These are phyloP conservation scores for Prunus campanulata DNA, from an alignment of 306 rosid genomes.

Conservation along the genomic window DNA sequence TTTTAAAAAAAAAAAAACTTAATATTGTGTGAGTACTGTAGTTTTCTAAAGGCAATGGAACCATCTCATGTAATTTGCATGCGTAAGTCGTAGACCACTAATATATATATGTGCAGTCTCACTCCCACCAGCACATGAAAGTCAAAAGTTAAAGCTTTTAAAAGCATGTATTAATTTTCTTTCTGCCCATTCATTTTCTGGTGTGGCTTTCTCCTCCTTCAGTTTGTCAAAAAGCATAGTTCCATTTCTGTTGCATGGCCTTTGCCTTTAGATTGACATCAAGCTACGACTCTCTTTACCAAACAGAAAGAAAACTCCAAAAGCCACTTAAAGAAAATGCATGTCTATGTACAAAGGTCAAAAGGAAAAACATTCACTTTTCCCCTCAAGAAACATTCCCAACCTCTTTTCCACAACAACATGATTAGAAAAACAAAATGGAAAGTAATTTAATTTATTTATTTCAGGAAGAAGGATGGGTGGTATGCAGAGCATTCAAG, in stretches of 20 bases:
- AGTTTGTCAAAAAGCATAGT: slow-evolving; percentile 36
- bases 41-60: not conserved
- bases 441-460: not conserved
- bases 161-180: slow-evolving; percentile 27
- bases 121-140: slow-evolving; percentile 47
- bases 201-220: slow-evolving; percentile 29
- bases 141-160: slow-evolving; percentile 72
- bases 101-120: slow-evolving; percentile 18
- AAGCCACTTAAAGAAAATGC: slow-evolving; percentile 26
- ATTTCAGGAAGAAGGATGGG: slow-evolving; percentile 96
- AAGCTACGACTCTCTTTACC: slow-evolving; percentile 32
- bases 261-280: slow-evolving; percentile 31
- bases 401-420: slow-evolving; percentile 11
- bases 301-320: slow-evolving; percentile 25
- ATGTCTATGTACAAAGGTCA: not conserved
- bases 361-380: not conserved
- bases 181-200: slow-evolving; percentile 30
- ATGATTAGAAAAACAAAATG: not conserved
- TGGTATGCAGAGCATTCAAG: slow-evolving; percentile 96
- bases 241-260: slow-evolving; percentile 26
- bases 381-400: not conserved
- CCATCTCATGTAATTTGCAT: slow-evolving; percentile 26
- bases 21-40: not conserved
- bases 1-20: not conserved
- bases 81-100: slow-evolving; percentile 35